Percentiles rank a stretch among this genome's conserved stretches.
Conservation (phyloP, 1,284 basidiomycete species). For the Crepidotus sp. region DNA sequence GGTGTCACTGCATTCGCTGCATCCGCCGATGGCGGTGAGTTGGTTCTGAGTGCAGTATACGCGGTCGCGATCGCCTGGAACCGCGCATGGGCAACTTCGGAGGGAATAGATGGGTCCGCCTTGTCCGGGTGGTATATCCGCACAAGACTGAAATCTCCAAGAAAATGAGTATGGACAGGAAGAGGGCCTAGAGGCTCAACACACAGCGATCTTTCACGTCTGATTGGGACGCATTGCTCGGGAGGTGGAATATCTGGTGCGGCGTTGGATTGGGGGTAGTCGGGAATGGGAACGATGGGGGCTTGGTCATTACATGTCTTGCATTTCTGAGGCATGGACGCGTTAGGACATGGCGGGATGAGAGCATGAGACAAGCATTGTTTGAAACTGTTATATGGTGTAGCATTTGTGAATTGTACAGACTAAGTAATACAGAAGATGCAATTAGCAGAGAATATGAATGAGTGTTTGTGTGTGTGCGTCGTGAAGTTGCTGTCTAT, state of each 20-base stretch:
- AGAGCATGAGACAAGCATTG: conserved; percentile 1
- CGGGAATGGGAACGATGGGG: conserved; percentile 42
- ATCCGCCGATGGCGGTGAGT: conserved; percentile 18
- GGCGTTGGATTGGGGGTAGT: conserved; percentile 42
- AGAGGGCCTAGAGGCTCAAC: conserved; percentile 17
- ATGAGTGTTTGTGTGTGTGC: background rate
- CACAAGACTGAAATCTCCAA: conserved; percentile 55
- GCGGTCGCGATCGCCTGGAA: conserved; percentile 48
- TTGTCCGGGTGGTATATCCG: conserved; percentile 61
- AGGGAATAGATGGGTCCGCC: conserved; percentile 31
- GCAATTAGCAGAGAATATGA: conserved; percentile 11
- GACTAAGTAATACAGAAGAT: conserved; percentile 10
- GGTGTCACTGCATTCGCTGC: conserved; percentile 22
- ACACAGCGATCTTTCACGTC: conserved; percentile 56
- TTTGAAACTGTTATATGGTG: conserved; percentile 1
- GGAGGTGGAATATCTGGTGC: conserved; percentile 58
- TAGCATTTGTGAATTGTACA: background rate
- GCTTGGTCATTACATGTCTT: conserved; percentile 5
- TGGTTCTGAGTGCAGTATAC: conserved; percentile 39
- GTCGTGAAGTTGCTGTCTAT: background rate
- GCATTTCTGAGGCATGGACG: background rate
- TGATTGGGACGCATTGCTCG: conserved; percentile 38
- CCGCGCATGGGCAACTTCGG: conserved; percentile 44
- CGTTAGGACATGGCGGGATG: conserved; percentile 5
- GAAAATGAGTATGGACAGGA: background rate